Evolutionary conservation across 2,329 filamentous ascomycete genomes (phyloP), one percentile per base, ranked within the genome.

Genomic region (Trichoderma arundinaceum): DNA sequence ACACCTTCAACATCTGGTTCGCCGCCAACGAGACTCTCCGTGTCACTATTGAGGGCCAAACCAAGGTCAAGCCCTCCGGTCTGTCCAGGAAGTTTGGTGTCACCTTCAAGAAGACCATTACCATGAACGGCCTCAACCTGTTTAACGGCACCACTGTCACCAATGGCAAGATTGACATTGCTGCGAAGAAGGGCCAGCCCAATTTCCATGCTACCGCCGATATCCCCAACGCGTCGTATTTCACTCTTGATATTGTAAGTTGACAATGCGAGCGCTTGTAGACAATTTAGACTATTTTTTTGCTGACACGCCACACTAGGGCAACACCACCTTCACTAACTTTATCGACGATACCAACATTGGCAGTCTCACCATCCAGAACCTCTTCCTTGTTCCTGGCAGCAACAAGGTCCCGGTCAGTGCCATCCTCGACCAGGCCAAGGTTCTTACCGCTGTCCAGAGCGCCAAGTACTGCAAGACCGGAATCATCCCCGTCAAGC

Each of bases 221-320:
- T 65, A 88, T 91, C 58, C 87, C 86, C 69, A 92, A 91, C 75
- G 82, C 81, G 7, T 89, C 88, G 1, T 77, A 85, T 59, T 82
- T 89, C 72, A 86, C 83, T n/a, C 81, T 91, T 60, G 83, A 89
- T 39, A 84, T 91, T 71, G 86, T 87, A 78, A 77, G 83, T 79
- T 19, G 3, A 5, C 13, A 17, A 48, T 7, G 19, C 15, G 33
- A 70, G 56, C 51, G 10, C 13, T 7, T 39, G 28, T 7, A 28
- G 22, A 28, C 22, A 28, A 28, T 28, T 28, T 28, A 22, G 56
- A 41, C 7, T 13, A 10, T 7, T 39, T 9, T n/a, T 28, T 19
- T 33, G 39, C 67, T 70, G 33, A 66, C 59, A 32, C 35, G 8
- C 19, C 44, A 22, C 53, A 38, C n/a, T 7, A 88, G 81, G 89